phyloP scores from a whole-genome alignment of 2,329 filamentous ascomycete genomes.

The Pseudogymnoascus pannorum region DNA sequence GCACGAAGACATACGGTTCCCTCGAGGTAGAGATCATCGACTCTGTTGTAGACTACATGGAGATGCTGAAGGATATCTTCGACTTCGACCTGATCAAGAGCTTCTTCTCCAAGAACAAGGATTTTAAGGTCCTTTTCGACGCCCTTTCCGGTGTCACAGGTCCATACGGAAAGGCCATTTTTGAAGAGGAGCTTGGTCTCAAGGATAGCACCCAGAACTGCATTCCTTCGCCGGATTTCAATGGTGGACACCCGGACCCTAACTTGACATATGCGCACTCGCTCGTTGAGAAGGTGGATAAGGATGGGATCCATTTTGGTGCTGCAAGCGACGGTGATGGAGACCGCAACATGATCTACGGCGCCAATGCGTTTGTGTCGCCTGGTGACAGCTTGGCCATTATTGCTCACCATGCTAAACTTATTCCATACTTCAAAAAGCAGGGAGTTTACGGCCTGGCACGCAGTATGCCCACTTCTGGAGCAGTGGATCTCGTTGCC shows the following conservation, averaged over 20 bases:
- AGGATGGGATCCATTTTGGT: conserved; percentile 86
- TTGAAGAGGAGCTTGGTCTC: conserved; percentile 86
- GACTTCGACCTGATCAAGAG: conserved; percentile 94
- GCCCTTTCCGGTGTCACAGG: conserved; percentile 91
- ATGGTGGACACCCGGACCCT: conserved; percentile 93
- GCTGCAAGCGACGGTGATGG: conserved; percentile 95
- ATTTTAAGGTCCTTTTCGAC: conserved; percentile 97
- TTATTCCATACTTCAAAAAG: conserved; percentile 98
- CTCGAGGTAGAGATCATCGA: conserved; percentile 95
- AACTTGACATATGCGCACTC: conserved; percentile 97
- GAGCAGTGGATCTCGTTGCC: conserved; percentile 90
- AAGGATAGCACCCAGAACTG: conserved; percentile 81
- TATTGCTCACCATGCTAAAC: conserved; percentile 91
- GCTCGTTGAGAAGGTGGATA: conserved; percentile 87
- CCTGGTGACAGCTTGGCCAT: conserved; percentile 96
- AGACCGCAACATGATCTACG: conserved; percentile 99
- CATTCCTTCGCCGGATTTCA: conserved; percentile 86
- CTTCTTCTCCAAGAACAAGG: conserved; percentile 77
- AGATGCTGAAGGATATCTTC: conserved; percentile 97
- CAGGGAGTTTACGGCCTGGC: conserved; percentile 93
- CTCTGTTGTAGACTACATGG: conserved; percentile 83
- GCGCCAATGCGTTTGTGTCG: conserved; percentile 90
- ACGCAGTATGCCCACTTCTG: conserved; percentile 95
- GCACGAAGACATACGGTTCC: conserved; percentile 72
- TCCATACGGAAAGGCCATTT: conserved; percentile 90